Conservation (phyloP, 176 grass and related monocot species). For the Carex kokanica region DNA sequence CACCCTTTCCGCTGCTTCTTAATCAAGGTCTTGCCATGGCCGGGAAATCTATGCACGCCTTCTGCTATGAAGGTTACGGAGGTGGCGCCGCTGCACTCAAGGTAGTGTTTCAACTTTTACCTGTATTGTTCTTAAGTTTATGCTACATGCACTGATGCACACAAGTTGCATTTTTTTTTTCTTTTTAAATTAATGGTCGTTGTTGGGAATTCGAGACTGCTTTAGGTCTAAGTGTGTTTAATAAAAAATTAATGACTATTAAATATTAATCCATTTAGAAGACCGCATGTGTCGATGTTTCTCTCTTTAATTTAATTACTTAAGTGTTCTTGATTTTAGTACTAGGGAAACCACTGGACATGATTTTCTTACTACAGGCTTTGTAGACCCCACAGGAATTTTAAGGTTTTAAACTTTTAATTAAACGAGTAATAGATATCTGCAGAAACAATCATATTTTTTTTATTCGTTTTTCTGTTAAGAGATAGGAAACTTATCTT, state of each 20-base stretch:
- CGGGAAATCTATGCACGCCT: slow-evolving; percentile 18
- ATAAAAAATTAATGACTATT: neutral
- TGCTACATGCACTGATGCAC: too few relatives aligned
- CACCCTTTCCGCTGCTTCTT: neutral
- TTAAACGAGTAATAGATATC: too few relatives aligned
- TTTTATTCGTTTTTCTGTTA: too few relatives aligned
- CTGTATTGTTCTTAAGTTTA: neutral
- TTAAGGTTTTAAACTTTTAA: too few relatives aligned
- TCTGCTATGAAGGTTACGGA: slow-evolving; percentile 30
- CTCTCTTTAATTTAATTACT: neutral
- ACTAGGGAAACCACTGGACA: too few relatives aligned
- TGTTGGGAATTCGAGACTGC: neutral
- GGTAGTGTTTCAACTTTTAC: slow-evolving; percentile 3
- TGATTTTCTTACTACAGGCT: too few relatives aligned
- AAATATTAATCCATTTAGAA: neutral
- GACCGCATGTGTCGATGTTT: neutral
- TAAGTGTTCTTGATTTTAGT: too few relatives aligned
- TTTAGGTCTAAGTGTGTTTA: neutral
- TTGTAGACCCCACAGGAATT: too few relatives aligned
- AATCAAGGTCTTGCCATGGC: slow-evolving; percentile 2
- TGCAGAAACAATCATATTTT: too few relatives aligned
- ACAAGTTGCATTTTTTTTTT: neutral
- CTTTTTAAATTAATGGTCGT: neutral
- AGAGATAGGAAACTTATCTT: too few relatives aligned
- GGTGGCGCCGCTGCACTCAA: slow-evolving; percentile 33